Conservation (phyloP, 306 rosid genomes). For the Styphnolobium japonicum region DNA sequence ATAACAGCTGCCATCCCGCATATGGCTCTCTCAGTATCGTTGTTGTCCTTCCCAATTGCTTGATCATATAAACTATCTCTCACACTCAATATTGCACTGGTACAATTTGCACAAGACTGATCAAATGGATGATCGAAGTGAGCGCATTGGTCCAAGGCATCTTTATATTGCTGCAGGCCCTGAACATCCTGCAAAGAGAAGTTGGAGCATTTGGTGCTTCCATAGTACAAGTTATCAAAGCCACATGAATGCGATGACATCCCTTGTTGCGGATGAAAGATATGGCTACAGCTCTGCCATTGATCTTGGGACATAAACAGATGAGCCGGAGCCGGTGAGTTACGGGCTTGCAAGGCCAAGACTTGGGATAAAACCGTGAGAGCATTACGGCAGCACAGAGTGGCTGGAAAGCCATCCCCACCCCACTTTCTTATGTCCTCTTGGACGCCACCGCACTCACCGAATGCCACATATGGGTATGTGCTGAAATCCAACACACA, state of each 20-base stretch:
- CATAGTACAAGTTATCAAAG: conserved; percentile 23
- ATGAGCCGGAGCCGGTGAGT: not conserved
- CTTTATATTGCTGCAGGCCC: conserved; percentile 5
- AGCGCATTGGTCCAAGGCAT: conserved; percentile 39
- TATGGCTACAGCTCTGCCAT: conserved; percentile 36
- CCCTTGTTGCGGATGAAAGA: conserved; percentile 19
- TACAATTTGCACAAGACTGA: conserved; percentile 39
- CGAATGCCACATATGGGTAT: conserved; percentile 31
- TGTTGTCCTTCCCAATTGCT: not conserved
- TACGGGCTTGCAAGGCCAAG: conserved; percentile 22
- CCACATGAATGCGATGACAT: conserved; percentile 41
- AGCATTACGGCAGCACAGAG: conserved; percentile 65
- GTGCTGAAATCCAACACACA: conserved; percentile 47
- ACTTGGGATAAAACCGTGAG: conserved; percentile 47
- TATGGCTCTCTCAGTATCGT: conserved; percentile 30
- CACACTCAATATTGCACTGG: conserved; percentile 12
- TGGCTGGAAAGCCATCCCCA: conserved; percentile 34
- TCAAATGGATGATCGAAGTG: conserved; percentile 21
- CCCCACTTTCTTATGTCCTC: conserved; percentile 44
- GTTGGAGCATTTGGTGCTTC: conserved; percentile 27
- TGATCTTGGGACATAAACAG: conserved; percentile 33
- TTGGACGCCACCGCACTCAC: conserved; percentile 35
- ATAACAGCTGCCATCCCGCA: conserved; percentile 59
- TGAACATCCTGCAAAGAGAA: not conserved
- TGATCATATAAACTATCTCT: conserved; percentile 15